A percentile compares a stretch with the other conserved stretches of the same genome.
These are phyloP conservation scores for Grosmannia huntii DNA, from an alignment of 2,329 filamentous ascomycete genomes.

Conservation along the genomic window DNA sequence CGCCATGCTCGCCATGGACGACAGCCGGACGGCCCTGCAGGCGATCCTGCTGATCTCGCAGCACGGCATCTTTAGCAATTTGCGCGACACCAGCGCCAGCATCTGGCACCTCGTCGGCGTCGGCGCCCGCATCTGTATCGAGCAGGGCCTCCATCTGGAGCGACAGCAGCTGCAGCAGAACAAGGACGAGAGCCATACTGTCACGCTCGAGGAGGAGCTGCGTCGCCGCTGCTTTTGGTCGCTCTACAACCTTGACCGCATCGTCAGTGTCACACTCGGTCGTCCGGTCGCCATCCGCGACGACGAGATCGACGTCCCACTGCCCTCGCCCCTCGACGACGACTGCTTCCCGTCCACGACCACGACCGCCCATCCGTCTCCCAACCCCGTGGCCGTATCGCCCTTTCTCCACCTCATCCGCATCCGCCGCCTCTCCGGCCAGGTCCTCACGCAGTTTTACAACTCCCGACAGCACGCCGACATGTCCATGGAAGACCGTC, in stretches of 20 bases:
- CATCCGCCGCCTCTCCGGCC: constrained; percentile 5
- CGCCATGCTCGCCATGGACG: background rate
- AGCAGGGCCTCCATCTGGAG: constrained; percentile 8
- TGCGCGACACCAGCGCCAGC: constrained; percentile 6
- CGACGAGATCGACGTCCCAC: constrained; percentile 6
- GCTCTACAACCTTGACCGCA: constrained; percentile 8
- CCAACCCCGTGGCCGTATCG: background rate
- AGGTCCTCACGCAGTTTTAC: background rate
- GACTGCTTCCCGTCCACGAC: background rate
- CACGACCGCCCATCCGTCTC: background rate
- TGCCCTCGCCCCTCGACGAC: constrained; percentile 7
- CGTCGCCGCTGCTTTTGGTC: constrained; percentile 7
- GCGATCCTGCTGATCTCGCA: constrained; percentile 7
- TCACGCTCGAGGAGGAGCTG: constrained; percentile 5
- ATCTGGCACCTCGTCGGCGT: constrained; percentile 7
- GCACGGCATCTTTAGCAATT: constrained; percentile 6
- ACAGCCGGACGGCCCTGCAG: background rate
- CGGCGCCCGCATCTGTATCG: constrained; percentile 6
- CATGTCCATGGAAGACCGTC: background rate
- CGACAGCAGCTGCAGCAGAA: background rate
- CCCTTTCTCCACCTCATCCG: constrained; percentile 9
- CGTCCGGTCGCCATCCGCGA: constrained; percentile 7
- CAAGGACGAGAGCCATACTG: too few relatives aligned
- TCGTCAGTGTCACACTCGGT: constrained; percentile 6
- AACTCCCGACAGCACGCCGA: background rate